Conservation (phyloP, 495 filamentous ascomycete genomes). For the Recurvomyces mirabilis region DNA sequence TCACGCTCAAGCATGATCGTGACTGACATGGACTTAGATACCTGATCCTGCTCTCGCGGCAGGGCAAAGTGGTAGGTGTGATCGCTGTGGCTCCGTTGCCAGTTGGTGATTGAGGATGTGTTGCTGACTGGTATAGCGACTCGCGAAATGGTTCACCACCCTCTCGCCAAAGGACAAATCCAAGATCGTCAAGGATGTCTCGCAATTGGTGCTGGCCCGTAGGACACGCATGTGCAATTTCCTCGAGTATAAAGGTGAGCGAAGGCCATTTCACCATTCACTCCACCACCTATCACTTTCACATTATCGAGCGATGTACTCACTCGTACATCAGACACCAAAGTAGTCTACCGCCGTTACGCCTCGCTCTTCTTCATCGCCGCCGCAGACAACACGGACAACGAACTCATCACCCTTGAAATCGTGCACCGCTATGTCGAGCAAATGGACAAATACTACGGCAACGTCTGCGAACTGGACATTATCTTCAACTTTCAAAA, state of each 20-base stretch:
- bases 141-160: conserved; percentile 99
- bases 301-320: conserved; percentile 10
- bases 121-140: conserved; percentile 52
- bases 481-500: conserved; percentile 99
- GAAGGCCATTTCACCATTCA: conserved; percentile 6
- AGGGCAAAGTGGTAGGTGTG: conserved; percentile 89
- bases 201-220: conserved; percentile 89
- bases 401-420: conserved; percentile 95
- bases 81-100: conserved; percentile 7
- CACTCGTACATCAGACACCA: conserved; percentile 55
- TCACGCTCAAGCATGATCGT: conserved; percentile 1
- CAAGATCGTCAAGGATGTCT: conserved; percentile 99
- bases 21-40: conserved; percentile 48
- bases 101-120: too few species aligned
- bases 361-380: conserved; percentile 99
- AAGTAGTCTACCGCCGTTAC: conserved; percentile 97
- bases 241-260: conserved; percentile 89
- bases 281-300: neutral
- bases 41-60: conserved; percentile 88
- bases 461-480: conserved; percentile 98
- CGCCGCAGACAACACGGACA: conserved; percentile 86
- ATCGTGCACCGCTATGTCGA: conserved; percentile 98
- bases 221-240: conserved; percentile 99
- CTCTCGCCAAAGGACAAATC: conserved; percentile 96
- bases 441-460: conserved; percentile 99